Conservation (phyloP, 139 green algal genomes). For the Zygnema circumcarinatum region DNA sequence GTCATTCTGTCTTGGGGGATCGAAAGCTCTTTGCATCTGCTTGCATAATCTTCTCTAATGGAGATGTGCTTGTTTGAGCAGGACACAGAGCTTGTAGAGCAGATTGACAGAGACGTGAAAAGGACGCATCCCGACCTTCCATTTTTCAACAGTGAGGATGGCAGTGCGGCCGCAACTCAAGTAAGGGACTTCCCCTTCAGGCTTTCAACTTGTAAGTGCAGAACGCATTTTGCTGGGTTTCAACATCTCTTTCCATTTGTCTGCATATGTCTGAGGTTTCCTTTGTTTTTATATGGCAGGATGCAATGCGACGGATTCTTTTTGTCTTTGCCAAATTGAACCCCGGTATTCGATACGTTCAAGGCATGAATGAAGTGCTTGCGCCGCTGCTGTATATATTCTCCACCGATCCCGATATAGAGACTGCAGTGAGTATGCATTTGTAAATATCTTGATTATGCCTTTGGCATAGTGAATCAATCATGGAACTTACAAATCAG, state of each 20-base stretch:
- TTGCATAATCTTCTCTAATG: conserved; percentile 6
- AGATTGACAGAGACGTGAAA: conserved; percentile 93
- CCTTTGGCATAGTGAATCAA: conserved; percentile 14
- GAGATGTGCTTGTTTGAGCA: conserved; percentile 74
- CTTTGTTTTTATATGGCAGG: no score
- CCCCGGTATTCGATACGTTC: conserved; percentile 92
- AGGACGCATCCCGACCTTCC: conserved; percentile 94
- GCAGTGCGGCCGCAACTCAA: not conserved
- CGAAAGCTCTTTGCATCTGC: not conserved
- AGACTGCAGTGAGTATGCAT: conserved; percentile 22
- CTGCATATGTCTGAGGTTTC: no score
- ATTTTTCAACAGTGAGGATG: conserved; percentile 86
- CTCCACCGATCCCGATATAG: conserved; percentile 39
- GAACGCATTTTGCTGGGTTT: no score
- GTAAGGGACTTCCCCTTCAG: no score
- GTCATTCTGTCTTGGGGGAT: not conserved
- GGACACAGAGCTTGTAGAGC: conserved; percentile 84
- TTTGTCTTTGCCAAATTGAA: conserved; percentile 98
- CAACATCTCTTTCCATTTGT: no score
- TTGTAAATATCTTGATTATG: no score
- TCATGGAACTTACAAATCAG: not conserved
- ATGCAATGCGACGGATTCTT: conserved; percentile 84
- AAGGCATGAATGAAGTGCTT: conserved; percentile 98
- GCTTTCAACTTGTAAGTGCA: no score
- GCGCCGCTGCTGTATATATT: conserved; percentile 92